Evolutionary conservation across 345 rosid genomes (phyloP).

Genomic region (Camelina hispida): DNA sequence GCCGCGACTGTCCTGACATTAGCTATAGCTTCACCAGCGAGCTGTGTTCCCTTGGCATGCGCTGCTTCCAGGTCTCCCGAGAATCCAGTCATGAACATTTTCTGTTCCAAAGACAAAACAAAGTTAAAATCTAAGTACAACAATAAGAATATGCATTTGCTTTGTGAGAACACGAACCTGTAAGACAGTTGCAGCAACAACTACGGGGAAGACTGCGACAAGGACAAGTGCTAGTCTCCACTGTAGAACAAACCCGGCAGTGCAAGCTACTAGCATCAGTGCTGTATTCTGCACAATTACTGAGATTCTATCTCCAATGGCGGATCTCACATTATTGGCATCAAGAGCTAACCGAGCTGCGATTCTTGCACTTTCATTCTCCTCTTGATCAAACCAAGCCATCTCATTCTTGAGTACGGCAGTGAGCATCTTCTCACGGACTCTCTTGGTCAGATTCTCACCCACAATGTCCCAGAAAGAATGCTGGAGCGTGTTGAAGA

Average conservation of each 20-base stretch:
- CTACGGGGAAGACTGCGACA: conserved; percentile 91
- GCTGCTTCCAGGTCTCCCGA: conserved; percentile 95
- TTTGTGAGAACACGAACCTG: conserved; percentile 60
- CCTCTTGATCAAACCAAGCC: conserved; percentile 99
- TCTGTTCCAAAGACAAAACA: conserved; percentile 53
- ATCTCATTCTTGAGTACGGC: conserved; percentile 92
- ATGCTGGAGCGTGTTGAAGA: conserved; percentile 95
- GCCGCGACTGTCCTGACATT: conserved; percentile 97
- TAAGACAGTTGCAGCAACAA: conserved; percentile 97
- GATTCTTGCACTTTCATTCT: conserved; percentile 91
- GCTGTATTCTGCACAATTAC: conserved; percentile 97
- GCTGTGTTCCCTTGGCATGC: conserved; percentile 92
- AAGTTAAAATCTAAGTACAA: background rate
- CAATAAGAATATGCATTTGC: background rate
- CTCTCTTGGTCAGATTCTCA: conserved; percentile 95
- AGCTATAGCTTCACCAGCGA: conserved; percentile 97
- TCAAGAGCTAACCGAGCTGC: conserved; percentile 92
- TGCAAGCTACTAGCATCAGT: conserved; percentile 94
- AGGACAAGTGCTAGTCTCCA: conserved; percentile 99
- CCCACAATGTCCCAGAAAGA: conserved; percentile 98
- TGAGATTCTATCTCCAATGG: conserved; percentile 94
- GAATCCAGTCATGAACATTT: conserved; percentile 99
- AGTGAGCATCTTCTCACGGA: conserved; percentile 88
- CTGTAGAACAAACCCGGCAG: conserved; percentile 94
- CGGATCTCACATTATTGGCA: conserved; percentile 97